Evolutionary conservation across 2,329 filamentous ascomycete genomes (phyloP), one percentile per base, ranked within the genome.

Genomic region (Pestalotiopsis sp.): DNA sequence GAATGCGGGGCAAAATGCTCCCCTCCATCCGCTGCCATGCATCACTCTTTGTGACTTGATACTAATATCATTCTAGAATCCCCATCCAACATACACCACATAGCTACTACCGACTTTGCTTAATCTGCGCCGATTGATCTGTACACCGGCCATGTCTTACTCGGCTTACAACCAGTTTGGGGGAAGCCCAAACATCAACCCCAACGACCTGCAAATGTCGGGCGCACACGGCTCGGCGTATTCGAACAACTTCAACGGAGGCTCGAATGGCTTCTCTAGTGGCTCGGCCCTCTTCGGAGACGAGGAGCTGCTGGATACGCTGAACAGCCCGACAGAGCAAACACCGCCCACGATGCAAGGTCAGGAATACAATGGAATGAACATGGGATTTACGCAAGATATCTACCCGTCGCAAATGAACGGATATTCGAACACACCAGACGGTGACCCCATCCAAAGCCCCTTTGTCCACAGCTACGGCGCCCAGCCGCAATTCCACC

Each of bases 381-480:
- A 85, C 67, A 90, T 92, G 79, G 83, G 84, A 69, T 90, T 87
- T 73, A 77, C 82, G 39, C 86, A 88, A 67, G 82, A 82, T 64
- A 82, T 87, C 20, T 90, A 88, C 72, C 88, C 90, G 70, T 83
- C 87, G 62, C 90, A 92, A 68, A 90, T 94, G 76, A 92, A 92
- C 76, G 90, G 93, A 70, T 98, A 92, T 80, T 97, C 95, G 23
- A 93, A 93, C 78, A 97, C 95, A 2, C 95, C 95, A 3, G 95
- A 98, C 70, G 94, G 94, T 65, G 92, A 94, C 66, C 94, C 95
- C 5, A 95, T 97, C 70, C 93, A 97, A 76, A 98, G 94, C 75
- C 95, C 95, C 0, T 98, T 94, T 76, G 88, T 93, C 57, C 89
- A 92, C 74, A 90, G 88, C 76, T 96, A 95, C 83, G 92, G 67